phyloP scores from a whole-genome alignment of 1,139 yeast species.

The Hansenula lynferdii region DNA sequence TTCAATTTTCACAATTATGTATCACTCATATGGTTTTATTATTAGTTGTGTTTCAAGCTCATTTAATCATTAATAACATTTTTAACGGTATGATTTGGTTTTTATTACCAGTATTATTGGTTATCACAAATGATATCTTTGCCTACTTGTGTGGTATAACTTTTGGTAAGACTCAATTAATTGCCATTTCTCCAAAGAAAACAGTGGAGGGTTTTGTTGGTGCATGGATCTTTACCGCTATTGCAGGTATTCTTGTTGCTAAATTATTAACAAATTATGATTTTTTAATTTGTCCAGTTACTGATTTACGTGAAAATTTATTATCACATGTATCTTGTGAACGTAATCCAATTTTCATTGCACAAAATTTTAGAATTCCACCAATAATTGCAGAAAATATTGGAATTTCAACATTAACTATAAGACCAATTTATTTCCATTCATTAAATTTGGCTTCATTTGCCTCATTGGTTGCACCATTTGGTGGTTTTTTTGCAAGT shows the following conservation, averaged over 20 bases:
- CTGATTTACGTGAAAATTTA: slow-evolving; percentile 49
- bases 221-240: slow-evolving; percentile 92
- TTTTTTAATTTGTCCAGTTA: slow-evolving; percentile 87
- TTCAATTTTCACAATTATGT: slow-evolving; percentile 93
- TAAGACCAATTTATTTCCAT: slow-evolving; percentile 89
- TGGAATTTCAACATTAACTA: slow-evolving; percentile 42
- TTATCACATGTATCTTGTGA: slow-evolving; percentile 70
- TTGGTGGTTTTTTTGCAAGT: slow-evolving; percentile 97
- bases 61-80: slow-evolving; percentile 85
- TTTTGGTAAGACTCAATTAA: slow-evolving; percentile 88
- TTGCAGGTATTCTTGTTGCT: slow-evolving; percentile 66
- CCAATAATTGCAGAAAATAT: slow-evolving; percentile 50
- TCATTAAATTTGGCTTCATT: slow-evolving; percentile 83
- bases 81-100: slow-evolving; percentile 94
- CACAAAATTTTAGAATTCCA: slow-evolving; percentile 76
- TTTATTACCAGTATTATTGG: slow-evolving; percentile 84
- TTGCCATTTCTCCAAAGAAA: slow-evolving; percentile 93
- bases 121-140: slow-evolving; percentile 90
- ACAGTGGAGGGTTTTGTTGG: slow-evolving; percentile 98
- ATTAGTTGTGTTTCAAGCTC: slow-evolving; percentile 90
- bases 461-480: slow-evolving; percentile 97
- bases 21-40: slow-evolving; percentile 91
- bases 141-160: slow-evolving; percentile 97
- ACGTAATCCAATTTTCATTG: slow-evolving; percentile 81
- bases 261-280: slow-evolving; percentile 58